phyloP scores from a whole-genome alignment of 2,329 filamentous ascomycete genomes.

The Fusarium pseudoanthophilum region DNA sequence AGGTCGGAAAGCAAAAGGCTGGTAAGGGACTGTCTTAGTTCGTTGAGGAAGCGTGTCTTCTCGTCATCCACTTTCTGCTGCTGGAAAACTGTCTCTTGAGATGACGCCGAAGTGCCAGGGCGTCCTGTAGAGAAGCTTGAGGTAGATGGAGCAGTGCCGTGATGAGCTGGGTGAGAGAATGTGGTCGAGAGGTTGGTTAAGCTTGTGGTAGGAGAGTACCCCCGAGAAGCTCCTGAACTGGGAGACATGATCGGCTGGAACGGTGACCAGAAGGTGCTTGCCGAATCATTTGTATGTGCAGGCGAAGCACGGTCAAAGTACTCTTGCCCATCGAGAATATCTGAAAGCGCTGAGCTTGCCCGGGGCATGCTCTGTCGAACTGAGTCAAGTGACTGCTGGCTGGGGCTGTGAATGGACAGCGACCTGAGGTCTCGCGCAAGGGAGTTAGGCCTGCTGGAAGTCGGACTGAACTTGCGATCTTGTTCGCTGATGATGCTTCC shows the following conservation, averaged over 20 bases:
- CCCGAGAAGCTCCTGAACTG: conserved; percentile 66
- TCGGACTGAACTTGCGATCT: conserved; percentile 59
- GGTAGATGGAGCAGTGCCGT: conserved; percentile 56
- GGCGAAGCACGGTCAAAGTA: conserved; percentile 77
- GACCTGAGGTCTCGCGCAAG: conserved; percentile 67
- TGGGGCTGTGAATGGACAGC: conserved; percentile 70
- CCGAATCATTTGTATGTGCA: conserved; percentile 77
- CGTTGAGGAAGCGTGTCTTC: conserved; percentile 80
- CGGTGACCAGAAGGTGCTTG: conserved; percentile 88
- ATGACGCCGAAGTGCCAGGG: conserved; percentile 74
- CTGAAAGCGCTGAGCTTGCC: conserved; percentile 67
- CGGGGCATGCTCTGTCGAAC: conserved; percentile 70
- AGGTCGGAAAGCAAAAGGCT: conserved; percentile 90
- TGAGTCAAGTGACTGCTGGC: conserved; percentile 77
- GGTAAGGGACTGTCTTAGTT: conserved; percentile 81
- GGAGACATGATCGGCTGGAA: conserved; percentile 77
- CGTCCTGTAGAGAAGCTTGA: conserved; percentile 63
- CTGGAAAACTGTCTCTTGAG: conserved; percentile 73
- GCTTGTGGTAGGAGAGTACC: conserved; percentile 71
- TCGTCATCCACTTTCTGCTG: conserved; percentile 72
- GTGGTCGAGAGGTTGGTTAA: conserved; percentile 66
- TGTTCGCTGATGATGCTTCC: conserved; percentile 66
- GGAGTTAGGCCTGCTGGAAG: conserved; percentile 58
- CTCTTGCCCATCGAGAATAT: conserved; percentile 76
- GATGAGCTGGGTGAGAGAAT: conserved; percentile 57